Evolutionary conservation across 331 rosid genomes (phyloP).

Genomic region (Telfairia occidentalis): DNA sequence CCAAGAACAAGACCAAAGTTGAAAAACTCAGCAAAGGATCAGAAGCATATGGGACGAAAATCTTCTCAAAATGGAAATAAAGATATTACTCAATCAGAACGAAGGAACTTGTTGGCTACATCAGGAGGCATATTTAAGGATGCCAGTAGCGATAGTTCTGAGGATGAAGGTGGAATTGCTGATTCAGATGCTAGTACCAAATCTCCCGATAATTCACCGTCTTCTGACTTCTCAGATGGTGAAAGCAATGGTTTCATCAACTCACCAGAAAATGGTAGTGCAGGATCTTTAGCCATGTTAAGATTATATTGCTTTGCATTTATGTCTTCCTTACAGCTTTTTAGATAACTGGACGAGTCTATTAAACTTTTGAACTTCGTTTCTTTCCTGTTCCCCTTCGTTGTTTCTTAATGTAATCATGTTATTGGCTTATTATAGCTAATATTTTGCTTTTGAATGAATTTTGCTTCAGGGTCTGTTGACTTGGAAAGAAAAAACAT

Average conservation of each 20-base stretch:
- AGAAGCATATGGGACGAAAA: constrained; percentile 20
- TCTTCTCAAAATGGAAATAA: constrained; percentile 16
- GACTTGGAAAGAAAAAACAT: constrained; percentile 22
- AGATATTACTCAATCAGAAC: constrained; percentile 22
- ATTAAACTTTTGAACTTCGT: neutral
- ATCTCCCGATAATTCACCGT: constrained; percentile 38
- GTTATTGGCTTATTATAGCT: constrained; percentile 1
- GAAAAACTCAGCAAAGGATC: constrained; percentile 23
- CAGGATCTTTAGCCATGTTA: neutral
- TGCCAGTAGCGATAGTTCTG: constrained; percentile 48
- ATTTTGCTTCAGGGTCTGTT: constrained; percentile 32
- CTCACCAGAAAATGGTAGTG: constrained; percentile 21
- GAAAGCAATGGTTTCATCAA: constrained; percentile 42
- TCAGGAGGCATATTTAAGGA: constrained; percentile 50
- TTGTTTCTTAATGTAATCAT: neutral
- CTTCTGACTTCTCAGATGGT: constrained; percentile 57
- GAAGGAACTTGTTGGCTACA: constrained; percentile 31
- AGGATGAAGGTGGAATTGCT: constrained; percentile 25
- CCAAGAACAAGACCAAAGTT: constrained; percentile 16
- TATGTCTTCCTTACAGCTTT: neutral
- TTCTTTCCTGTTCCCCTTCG: neutral
- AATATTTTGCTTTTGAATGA: constrained; percentile 9
- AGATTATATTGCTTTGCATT: neutral
- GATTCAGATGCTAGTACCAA: constrained; percentile 45
- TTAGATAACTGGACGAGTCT: neutral